Conservation (phyloP, 2,329 filamentous ascomycete genomes). For the Colletotrichum cuscutae region DNA sequence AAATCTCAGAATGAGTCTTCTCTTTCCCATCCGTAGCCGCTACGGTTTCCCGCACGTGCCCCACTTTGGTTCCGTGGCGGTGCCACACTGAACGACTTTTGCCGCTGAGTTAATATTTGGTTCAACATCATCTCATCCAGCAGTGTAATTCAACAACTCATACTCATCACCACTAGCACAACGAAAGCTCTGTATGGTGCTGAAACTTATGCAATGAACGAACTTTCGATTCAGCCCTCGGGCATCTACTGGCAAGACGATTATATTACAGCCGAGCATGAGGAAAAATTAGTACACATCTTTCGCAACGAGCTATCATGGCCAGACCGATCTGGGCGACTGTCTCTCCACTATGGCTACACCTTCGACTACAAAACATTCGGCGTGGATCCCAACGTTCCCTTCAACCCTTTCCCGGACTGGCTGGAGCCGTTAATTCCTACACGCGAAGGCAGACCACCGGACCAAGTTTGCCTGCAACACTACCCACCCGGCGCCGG, state of each 20-base stretch:
- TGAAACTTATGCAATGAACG: conserved; percentile 34
- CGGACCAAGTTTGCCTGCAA: conserved; percentile 69
- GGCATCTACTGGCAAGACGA: conserved; percentile 57
- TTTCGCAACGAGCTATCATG: conserved; percentile 57
- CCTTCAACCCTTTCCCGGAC: conserved; percentile 60
- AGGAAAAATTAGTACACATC: conserved; percentile 53
- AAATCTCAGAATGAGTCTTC: too few relatives aligned
- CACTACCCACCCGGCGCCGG: conserved; percentile 69
- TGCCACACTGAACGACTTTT: background rate
- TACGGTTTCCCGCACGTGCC: background rate
- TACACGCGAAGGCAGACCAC: conserved; percentile 52
- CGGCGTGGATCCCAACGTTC: conserved; percentile 59
- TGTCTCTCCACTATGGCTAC: conserved; percentile 66
- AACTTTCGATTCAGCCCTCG: conserved; percentile 43
- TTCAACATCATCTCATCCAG: background rate
- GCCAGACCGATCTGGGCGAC: conserved; percentile 56
- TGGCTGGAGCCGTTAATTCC: conserved; percentile 63
- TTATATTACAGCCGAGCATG: conserved; percentile 58
- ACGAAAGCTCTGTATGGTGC: background rate
- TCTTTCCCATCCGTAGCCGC: too few relatives aligned
- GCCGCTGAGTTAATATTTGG: background rate
- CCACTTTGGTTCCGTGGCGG: background rate
- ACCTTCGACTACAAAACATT: conserved; percentile 70
- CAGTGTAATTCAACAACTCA: background rate
- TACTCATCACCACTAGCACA: background rate